Conservation (phyloP, 495 filamentous ascomycete species). For the Penicillium manginii region DNA sequence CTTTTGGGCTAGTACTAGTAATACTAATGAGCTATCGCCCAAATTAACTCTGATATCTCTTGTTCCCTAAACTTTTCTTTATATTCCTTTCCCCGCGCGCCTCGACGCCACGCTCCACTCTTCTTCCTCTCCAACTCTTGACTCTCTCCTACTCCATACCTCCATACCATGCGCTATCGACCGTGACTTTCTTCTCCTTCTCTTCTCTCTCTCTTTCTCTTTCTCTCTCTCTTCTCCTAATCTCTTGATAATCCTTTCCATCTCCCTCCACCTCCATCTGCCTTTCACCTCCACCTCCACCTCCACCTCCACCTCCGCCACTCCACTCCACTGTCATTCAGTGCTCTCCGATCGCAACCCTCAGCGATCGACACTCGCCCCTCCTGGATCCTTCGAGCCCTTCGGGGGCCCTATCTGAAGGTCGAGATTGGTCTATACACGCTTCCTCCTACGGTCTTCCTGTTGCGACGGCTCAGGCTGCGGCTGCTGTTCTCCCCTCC, state of each 20-base stretch:
- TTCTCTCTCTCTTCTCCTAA: too few relatives aligned
- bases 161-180: neutral
- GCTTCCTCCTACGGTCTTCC: slow-evolving; percentile 26
- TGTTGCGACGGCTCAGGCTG: too few relatives aligned
- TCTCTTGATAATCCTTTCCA: too few relatives aligned
- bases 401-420: slow-evolving; percentile 43
- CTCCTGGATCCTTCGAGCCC: slow-evolving; percentile 54
- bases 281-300: too few relatives aligned
- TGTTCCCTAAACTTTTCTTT: slow-evolving; percentile 9
- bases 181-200: too few relatives aligned
- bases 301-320: too few relatives aligned
- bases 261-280: too few relatives aligned
- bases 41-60: neutral
- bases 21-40: neutral
- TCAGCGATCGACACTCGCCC: slow-evolving; percentile 39
- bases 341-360: slow-evolving; percentile 36
- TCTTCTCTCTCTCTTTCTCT: too few relatives aligned
- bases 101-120: neutral
- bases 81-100: neutral
- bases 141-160: slow-evolving; percentile 1
- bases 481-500: slow-evolving; percentile 22
- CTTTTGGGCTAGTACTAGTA: too few relatives aligned
- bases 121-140: slow-evolving; percentile 5
- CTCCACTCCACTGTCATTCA: neutral
- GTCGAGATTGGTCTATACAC: slow-evolving; percentile 47